A percentile compares a stretch with the other conserved stretches of the same genome.
phyloP scores from a whole-genome alignment of 2,329 filamentous ascomycete species.

The Stagonosporopsis tanaceti region DNA sequence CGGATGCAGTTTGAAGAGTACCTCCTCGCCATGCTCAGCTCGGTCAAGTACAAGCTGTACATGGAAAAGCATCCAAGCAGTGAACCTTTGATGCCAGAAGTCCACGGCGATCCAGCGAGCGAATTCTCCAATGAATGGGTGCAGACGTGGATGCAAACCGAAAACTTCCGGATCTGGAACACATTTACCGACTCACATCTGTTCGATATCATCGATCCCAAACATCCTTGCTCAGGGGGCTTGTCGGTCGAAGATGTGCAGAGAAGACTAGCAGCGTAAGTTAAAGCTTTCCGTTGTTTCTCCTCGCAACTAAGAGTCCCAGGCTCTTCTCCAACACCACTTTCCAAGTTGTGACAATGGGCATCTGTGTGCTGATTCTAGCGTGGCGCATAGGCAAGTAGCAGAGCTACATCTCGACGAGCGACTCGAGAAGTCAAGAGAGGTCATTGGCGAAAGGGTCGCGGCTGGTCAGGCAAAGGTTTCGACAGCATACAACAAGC shows the following conservation, averaged over 20 bases:
- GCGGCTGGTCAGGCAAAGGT: constrained; percentile 88
- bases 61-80: constrained; percentile 57
- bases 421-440: constrained; percentile 80
- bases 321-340: constrained; percentile 42
- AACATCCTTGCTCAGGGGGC: constrained; percentile 91
- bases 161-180: constrained; percentile 92
- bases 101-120: constrained; percentile 80
- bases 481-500: constrained; percentile 81
- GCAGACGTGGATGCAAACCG: constrained; percentile 84
- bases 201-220: constrained; percentile 92
- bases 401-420: constrained; percentile 95
- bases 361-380: constrained; percentile 48
- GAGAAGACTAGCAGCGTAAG: constrained; percentile 76
- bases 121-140: constrained; percentile 90
- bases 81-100: constrained; percentile 67
- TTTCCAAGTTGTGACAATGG: constrained; percentile 39
- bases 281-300: constrained; percentile 24
- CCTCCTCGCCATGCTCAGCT: constrained; percentile 83
- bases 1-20: constrained; percentile 97
- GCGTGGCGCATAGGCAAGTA: constrained; percentile 68
- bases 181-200: constrained; percentile 77
- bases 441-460: constrained; percentile 88
- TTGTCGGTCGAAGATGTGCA: constrained; percentile 95
- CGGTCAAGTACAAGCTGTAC: constrained; percentile 81
- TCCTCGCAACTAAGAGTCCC: constrained; percentile 37